A percentile compares a stretch with the other conserved stretches of the same genome.
These are phyloP conservation scores for Royoungia palumana DNA, from an alignment of 768 basidiomycete genomes.

Conservation along the genomic window DNA sequence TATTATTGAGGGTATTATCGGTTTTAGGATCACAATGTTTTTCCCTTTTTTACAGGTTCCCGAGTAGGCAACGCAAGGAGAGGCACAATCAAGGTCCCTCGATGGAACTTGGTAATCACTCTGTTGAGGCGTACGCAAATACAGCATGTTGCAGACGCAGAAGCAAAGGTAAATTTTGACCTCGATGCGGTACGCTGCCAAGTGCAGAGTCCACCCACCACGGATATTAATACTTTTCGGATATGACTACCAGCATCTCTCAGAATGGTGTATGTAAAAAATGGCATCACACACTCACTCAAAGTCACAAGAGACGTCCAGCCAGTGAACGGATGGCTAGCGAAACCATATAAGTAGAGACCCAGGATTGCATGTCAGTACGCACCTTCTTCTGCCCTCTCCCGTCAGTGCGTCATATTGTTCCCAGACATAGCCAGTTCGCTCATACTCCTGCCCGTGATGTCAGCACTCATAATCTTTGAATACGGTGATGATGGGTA, in stretches of 20 bases:
- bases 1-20: no score
- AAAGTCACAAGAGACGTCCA: constrained; percentile 90
- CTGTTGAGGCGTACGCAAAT: no score
- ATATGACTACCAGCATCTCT: constrained; percentile 45
- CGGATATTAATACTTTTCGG: constrained; percentile 57
- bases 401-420: constrained; percentile 88
- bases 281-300: constrained; percentile 52
- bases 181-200: not conserved
- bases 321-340: constrained; percentile 93
- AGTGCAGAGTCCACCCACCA: not conserved
- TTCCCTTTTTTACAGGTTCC: not conserved
- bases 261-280: constrained; percentile 1
- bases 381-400: constrained; percentile 81
- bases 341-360: constrained; percentile 5
- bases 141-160: no score
- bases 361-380: constrained; percentile 1
- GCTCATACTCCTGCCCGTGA: constrained; percentile 70
- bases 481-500: constrained; percentile 12
- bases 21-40: not conserved
- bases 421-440: constrained; percentile 96
- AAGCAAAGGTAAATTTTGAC: not conserved
- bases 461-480: constrained; percentile 6
- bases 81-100: no score
- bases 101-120: no score
- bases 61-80: no score